Evolutionary conservation across 345 rosid species (phyloP).

Genomic region (Acer negundo): DNA sequence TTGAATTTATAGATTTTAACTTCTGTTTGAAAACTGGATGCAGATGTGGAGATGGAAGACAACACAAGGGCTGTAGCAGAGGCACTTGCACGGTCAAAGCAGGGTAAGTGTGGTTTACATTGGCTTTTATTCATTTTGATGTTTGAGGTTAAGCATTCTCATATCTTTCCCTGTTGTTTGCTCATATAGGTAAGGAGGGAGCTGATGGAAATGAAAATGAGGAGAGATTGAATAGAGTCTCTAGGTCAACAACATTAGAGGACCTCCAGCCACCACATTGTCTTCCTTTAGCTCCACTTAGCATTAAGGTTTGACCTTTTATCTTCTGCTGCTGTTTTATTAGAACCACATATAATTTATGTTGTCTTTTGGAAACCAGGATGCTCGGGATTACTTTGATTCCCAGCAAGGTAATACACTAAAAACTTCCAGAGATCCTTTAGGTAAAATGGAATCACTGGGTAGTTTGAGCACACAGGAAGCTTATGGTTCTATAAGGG

Average conservation of each 20-base stretch:
- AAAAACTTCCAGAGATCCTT: slow-evolving; percentile 47
- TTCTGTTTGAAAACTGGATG: slow-evolving; percentile 28
- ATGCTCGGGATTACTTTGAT: slow-evolving; percentile 96
- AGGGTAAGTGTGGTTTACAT: slow-evolving; percentile 45
- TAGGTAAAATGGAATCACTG: slow-evolving; percentile 39
- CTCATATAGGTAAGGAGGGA: slow-evolving; percentile 47
- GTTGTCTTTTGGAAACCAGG: slow-evolving; percentile 46
- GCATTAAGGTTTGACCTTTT: slow-evolving; percentile 62
- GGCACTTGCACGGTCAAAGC: slow-evolving; percentile 78
- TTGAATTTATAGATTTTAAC: slow-evolving; percentile 19
- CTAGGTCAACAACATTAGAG: slow-evolving; percentile 73
- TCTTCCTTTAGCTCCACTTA: slow-evolving; percentile 68
- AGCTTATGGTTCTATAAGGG: slow-evolving; percentile 65
- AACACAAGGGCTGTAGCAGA: slow-evolving; percentile 78
- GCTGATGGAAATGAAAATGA: slow-evolving; percentile 41
- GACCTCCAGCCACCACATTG: slow-evolving; percentile 71
- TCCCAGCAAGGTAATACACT: slow-evolving; percentile 81
- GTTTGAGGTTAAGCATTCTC: slow-evolving; percentile 14
- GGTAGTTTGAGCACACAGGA: slow-evolving; percentile 52
- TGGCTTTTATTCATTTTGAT: background rate
- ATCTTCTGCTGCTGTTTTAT: slow-evolving; percentile 21
- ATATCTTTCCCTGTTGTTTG: slow-evolving; percentile 22
- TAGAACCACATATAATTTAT: slow-evolving; percentile 6
- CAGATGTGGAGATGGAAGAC: slow-evolving; percentile 77
- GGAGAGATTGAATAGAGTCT: slow-evolving; percentile 50